A percentile compares a stretch with the other conserved stretches of the same genome.
Conservation (phyloP, 495 filamentous ascomycete genomes). For the Penicillium diatomitis region DNA sequence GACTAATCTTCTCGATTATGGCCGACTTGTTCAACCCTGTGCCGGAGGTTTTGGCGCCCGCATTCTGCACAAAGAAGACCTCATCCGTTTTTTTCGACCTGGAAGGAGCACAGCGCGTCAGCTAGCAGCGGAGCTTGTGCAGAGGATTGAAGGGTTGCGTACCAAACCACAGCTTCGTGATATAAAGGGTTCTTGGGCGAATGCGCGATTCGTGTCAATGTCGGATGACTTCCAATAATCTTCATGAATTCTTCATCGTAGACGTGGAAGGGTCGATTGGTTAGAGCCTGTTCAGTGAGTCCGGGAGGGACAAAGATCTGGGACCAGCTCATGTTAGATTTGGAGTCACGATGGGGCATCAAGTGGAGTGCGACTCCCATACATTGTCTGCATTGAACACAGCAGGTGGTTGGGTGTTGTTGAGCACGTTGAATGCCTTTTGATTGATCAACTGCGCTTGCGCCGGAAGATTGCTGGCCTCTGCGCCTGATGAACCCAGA, state of each 20-base stretch:
- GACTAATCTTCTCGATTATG: conserved; percentile 40
- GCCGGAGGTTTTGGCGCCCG: conserved; percentile 32
- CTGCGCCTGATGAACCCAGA: background rate
- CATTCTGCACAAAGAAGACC: conserved; percentile 45
- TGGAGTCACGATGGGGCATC: background rate
- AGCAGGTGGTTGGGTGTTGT: conserved; percentile 7
- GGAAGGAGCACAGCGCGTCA: background rate
- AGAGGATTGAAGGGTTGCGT: conserved; percentile 3
- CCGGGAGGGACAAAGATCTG: conserved; percentile 16
- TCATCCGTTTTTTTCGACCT: conserved; percentile 38
- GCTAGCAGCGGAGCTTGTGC: too few species aligned
- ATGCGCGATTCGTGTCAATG: conserved; percentile 13
- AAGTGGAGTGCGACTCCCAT: background rate
- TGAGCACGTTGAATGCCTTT: conserved; percentile 12
- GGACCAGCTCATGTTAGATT: background rate
- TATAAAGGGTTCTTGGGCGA: conserved; percentile 32
- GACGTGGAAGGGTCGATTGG: conserved; percentile 17
- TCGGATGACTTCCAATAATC: conserved; percentile 8
- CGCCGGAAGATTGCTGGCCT: conserved; percentile 3
- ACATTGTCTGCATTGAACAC: conserved; percentile 14
- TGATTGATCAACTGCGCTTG: conserved; percentile 15
- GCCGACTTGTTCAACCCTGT: conserved; percentile 44
- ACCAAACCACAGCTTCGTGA: conserved; percentile 46
- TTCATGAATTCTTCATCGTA: conserved; percentile 16
- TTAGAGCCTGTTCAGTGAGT: conserved; percentile 15